A percentile compares a stretch with the other conserved stretches of the same genome.
phyloP scores from a whole-genome alignment of 768 basidiomycete genomes.

The Trametes elegans region DNA sequence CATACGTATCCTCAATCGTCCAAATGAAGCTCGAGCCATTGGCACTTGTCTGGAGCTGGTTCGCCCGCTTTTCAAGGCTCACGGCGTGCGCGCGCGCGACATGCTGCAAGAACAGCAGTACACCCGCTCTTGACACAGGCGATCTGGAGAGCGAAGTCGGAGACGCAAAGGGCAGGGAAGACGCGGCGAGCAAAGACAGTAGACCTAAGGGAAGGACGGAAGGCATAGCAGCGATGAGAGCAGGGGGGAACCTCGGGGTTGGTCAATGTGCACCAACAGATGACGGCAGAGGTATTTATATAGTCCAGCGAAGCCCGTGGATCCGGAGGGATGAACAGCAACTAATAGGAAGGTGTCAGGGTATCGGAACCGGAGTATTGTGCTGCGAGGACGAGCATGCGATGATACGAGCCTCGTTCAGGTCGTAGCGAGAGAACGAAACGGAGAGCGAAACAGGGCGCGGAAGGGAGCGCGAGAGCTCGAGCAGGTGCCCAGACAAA shows the following conservation, averaged over 20 bases:
- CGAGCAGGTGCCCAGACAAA: background rate
- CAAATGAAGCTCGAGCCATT: slow-evolving; percentile 58
- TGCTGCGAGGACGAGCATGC: slow-evolving; percentile 2
- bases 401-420: background rate
- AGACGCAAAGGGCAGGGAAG: background rate
- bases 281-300: slow-evolving; percentile 13
- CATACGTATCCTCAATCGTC: slow-evolving; percentile 66
- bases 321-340: slow-evolving; percentile 9
- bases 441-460: no score
- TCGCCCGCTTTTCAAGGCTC: slow-evolving; percentile 13
- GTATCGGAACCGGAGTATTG: slow-evolving; percentile 1
- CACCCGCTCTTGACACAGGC: background rate
- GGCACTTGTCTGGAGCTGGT: slow-evolving; percentile 37
- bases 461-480: no score
- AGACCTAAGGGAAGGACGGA: slow-evolving; percentile 21
- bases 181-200: slow-evolving; percentile 16
- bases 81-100: background rate
- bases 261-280: background rate
- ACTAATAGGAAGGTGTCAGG: background rate
- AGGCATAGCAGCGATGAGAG: slow-evolving; percentile 15
- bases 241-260: background rate
- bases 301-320: slow-evolving; percentile 11
- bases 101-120: background rate
- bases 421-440: background rate
- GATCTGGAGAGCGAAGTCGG: background rate